phyloP scores from a whole-genome alignment of 2,329 filamentous ascomycete genomes.

The Fusarium nematophilum region DNA sequence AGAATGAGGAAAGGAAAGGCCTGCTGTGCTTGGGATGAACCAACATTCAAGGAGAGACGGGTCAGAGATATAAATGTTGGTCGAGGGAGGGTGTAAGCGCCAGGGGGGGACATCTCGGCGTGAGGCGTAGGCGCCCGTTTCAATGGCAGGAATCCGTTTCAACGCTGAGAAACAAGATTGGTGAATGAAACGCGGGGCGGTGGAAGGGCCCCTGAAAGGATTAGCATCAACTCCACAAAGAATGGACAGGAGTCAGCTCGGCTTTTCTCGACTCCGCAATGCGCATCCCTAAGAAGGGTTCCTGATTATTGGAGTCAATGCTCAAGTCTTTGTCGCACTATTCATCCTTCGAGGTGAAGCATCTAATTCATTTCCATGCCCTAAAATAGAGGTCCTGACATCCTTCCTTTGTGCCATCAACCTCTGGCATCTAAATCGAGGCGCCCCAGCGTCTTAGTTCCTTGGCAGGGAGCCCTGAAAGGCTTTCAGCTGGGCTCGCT shows the following conservation, averaged over 20 bases:
- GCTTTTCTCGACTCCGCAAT: too few species aligned
- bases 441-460: not conserved
- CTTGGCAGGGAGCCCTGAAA: conserved; percentile 11
- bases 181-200: not conserved
- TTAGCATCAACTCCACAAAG: conserved; percentile 3
- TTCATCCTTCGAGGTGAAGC: too few species aligned
- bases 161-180: not conserved
- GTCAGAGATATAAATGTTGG: not conserved
- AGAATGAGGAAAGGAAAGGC: not conserved
- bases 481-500: not conserved
- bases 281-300: too few species aligned
- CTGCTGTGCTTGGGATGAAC: not conserved
- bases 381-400: too few species aligned
- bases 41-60: not conserved
- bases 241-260: too few species aligned
- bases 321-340: too few species aligned
- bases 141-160: not conserved
- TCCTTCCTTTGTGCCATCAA: too few species aligned
- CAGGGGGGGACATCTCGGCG: not conserved
- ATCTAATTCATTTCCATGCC: too few species aligned
- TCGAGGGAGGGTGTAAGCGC: not conserved
- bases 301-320: too few species aligned
- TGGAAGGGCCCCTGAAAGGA: not conserved
- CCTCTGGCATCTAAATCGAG: not conserved
- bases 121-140: conserved; percentile 4